A percentile compares a stretch with the other conserved stretches of the same genome.
Conservation (phyloP, 768 basidiomycete species). For the Amanita phalloides region DNA sequence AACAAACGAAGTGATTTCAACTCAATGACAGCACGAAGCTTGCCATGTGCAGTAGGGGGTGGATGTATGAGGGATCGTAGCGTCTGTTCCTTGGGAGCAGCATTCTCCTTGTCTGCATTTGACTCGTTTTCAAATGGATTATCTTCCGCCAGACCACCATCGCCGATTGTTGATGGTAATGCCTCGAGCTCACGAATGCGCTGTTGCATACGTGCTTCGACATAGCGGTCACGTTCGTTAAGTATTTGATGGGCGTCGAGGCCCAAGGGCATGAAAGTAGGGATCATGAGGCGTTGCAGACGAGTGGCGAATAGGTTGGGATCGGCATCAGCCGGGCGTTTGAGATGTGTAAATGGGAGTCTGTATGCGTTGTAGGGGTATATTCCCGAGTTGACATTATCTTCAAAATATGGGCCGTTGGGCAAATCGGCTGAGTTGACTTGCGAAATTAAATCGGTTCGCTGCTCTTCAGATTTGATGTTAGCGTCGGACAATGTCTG, state of each 20-base stretch:
- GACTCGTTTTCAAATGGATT: constrained; percentile 32
- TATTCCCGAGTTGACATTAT: constrained; percentile 67
- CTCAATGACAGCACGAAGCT: constrained; percentile 86
- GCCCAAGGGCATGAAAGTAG: constrained; percentile 83
- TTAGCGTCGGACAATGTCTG: background rate
- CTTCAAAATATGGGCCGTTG: constrained; percentile 69
- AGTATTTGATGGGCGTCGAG: constrained; percentile 88
- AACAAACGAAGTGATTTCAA: constrained; percentile 82
- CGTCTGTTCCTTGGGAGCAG: constrained; percentile 11
- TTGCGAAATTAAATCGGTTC: background rate
- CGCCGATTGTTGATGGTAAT: constrained; percentile 71
- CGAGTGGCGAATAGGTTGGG: constrained; percentile 59
- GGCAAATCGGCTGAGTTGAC: constrained; percentile 51
- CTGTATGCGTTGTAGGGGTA: constrained; percentile 90
- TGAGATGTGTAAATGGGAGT: constrained; percentile 75
- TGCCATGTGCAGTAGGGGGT: constrained; percentile 60
- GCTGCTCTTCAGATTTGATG: constrained; percentile 46
- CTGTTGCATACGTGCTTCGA: constrained; percentile 83
- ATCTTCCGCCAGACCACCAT: constrained; percentile 27
- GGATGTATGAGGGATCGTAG: constrained; percentile 38
- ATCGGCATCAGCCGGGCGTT: constrained; percentile 49
- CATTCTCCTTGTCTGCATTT: constrained; percentile 32
- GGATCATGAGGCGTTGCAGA: constrained; percentile 73
- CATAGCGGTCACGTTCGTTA: constrained; percentile 84
- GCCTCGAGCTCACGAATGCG: constrained; percentile 79